phyloP scores from a whole-genome alignment of 352 stramenopile genomes.

The Globisporangium takayamanum region DNA sequence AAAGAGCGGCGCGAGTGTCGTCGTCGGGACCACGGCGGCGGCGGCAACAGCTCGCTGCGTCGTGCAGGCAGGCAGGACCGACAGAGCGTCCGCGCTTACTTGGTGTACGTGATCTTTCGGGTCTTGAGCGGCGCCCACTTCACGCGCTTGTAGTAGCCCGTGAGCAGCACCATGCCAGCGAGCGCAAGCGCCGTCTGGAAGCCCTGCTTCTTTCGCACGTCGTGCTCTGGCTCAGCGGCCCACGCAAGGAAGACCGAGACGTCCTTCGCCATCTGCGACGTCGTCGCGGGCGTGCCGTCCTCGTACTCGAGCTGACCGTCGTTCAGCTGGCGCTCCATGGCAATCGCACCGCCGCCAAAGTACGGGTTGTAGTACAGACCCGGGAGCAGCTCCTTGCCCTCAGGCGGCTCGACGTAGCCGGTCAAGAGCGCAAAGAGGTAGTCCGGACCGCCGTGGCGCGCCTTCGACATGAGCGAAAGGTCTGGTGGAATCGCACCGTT shows the following conservation, averaged over 20 bases:
- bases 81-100: conserved; percentile 47
- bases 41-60: neutral
- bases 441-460: conserved; percentile 92
- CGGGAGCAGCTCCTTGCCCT: conserved; percentile 79
- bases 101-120: conserved; percentile 97
- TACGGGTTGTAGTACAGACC: conserved; percentile 99
- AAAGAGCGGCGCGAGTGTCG: conserved; percentile 1
- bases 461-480: conserved; percentile 97
- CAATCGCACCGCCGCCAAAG: conserved; percentile 96
- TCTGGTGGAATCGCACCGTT: conserved; percentile 96
- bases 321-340: conserved; percentile 96
- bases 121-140: conserved; percentile 98
- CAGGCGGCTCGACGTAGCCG: conserved; percentile 94
- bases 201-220: conserved; percentile 97
- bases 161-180: conserved; percentile 86
- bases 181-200: conserved; percentile 94
- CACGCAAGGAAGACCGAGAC: conserved; percentile 97
- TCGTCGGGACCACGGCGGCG: no score
- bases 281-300: conserved; percentile 95
- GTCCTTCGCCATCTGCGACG: conserved; percentile 98
- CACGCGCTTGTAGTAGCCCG: conserved; percentile 98
- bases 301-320: conserved; percentile 98
- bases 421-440: conserved; percentile 98
- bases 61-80: neutral
- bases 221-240: conserved; percentile 95